phyloP scores from a whole-genome alignment of 768 basidiomycete genomes.

The Fistulinella prunicolor region DNA sequence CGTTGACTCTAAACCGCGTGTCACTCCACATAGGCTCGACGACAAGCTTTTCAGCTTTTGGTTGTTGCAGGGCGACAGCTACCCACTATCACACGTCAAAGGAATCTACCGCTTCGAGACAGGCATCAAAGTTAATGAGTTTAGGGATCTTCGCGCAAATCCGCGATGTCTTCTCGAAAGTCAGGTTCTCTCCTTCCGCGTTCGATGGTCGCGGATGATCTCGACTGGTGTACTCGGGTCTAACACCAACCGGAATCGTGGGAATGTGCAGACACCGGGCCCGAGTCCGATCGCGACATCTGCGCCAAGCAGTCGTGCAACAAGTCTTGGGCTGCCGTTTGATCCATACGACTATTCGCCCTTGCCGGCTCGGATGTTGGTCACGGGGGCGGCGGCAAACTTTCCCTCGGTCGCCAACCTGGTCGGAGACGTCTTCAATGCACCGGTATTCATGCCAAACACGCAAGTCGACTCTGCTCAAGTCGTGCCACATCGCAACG shows the following conservation, averaged over 20 bases:
- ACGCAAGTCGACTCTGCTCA: slow-evolving; percentile 80
- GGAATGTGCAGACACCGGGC: slow-evolving; percentile 30
- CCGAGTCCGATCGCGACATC: slow-evolving; percentile 25
- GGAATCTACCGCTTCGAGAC: slow-evolving; percentile 88
- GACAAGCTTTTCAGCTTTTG: slow-evolving; percentile 92
- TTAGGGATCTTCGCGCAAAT: slow-evolving; percentile 85
- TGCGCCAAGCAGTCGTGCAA: slow-evolving; percentile 22
- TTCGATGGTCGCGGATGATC: slow-evolving; percentile 75
- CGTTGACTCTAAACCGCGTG: background rate
- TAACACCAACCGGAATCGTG: slow-evolving; percentile 28
- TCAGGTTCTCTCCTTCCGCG: slow-evolving; percentile 77
- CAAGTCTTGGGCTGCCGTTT: slow-evolving; percentile 63
- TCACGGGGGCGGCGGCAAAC: slow-evolving; percentile 78
- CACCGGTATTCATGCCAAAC: slow-evolving; percentile 70
- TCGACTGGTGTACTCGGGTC: slow-evolving; percentile 64
- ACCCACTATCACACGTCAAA: slow-evolving; percentile 74
- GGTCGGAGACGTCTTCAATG: slow-evolving; percentile 80
- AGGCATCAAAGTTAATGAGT: slow-evolving; percentile 84
- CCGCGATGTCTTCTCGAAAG: slow-evolving; percentile 83
- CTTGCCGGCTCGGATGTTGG: slow-evolving; percentile 63
- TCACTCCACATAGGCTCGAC: slow-evolving; percentile 55
- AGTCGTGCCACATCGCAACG: slow-evolving; percentile 64
- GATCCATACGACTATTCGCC: slow-evolving; percentile 73
- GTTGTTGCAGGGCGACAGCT: slow-evolving; percentile 76
- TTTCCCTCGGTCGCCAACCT: slow-evolving; percentile 81